phyloP scores from a whole-genome alignment of 2,329 filamentous ascomycete species.

The Bipolaris cookei region DNA sequence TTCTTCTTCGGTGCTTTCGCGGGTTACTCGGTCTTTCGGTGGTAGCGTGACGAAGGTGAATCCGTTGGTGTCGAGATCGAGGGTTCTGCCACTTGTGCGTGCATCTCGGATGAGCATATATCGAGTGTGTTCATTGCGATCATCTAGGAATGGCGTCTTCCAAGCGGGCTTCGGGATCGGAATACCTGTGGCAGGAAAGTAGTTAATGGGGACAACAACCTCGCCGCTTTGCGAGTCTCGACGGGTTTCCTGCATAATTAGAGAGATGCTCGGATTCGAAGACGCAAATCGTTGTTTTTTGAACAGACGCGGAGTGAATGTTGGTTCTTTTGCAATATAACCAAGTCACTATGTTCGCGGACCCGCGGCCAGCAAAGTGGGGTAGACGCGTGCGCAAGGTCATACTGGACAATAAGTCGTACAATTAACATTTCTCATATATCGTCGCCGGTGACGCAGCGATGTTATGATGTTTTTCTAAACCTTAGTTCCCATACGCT shows the following conservation, averaged over 20 bases:
- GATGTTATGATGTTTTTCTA: slow-evolving; percentile 1
- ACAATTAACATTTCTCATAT: slow-evolving; percentile 5
- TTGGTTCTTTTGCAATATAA: background rate
- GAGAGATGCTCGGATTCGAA: background rate
- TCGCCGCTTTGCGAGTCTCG: slow-evolving; percentile 6
- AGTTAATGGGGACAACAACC: slow-evolving; percentile 29
- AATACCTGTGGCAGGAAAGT: slow-evolving; percentile 21
- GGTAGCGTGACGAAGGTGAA: slow-evolving; percentile 32
- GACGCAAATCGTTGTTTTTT: background rate
- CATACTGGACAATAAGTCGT: background rate
- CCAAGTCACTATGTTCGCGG: slow-evolving; percentile 1
- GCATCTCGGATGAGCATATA: slow-evolving; percentile 51
- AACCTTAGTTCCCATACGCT: background rate
- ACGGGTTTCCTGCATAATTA: background rate
- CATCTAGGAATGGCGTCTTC: slow-evolving; percentile 20
- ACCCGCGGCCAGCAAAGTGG: slow-evolving; percentile 12
- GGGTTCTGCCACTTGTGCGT: slow-evolving; percentile 49
- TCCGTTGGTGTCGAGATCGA: slow-evolving; percentile 48
- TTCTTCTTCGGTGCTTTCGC: slow-evolving; percentile 16
- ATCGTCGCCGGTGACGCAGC: background rate
- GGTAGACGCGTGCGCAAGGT: slow-evolving; percentile 6
- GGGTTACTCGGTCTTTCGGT: slow-evolving; percentile 8
- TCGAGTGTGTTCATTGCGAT: slow-evolving; percentile 24
- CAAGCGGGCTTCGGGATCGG: slow-evolving; percentile 23
- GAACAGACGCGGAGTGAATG: background rate